Evolutionary conservation across 805 yeast genomes (phyloP), one percentile per base, ranked within the genome.

Genomic region (Candida nitratophila): DNA sequence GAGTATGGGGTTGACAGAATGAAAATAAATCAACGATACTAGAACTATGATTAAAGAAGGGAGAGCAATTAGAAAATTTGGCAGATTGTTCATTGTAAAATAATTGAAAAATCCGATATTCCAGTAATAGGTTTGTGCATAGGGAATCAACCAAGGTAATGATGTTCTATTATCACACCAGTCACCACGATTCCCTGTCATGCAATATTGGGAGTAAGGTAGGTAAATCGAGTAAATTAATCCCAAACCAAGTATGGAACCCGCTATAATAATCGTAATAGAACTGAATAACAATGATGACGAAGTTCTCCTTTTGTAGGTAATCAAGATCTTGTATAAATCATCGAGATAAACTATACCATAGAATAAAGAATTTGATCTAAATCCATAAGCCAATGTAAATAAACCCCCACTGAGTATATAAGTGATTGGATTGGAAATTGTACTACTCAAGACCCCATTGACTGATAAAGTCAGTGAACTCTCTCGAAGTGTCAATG

Each of bases 61-160:
- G 1, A 76, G 44, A 0, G 86, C 91, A 53, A 93, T 69, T 10
- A 81, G 26, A 58, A 93, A 91, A 61, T 90, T 86, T 11, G 96
- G 96, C 8, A 86, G 61, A 54, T 93, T 91, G 55, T 79, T 79
- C 0, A 70, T 46, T 0, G 93, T 83, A 91, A 96, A 93, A 63
- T 93, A 93, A 35, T 64, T 69, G 44, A 93, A 61, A 42, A 90
- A 77, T 0, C 99, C 98, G 37, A 70, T 74, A 52, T 80, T 76
- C 99, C 99, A 93, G 60, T 91, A 89, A 50, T 79, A 71, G 1
- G 64, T 46, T 62, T 93, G 99, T 7, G 95, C 85, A 59, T 72
- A 86, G 3, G 76, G 60, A 52, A 81, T 81, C 14, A 91, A 67
- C 20, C 83, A 74, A 7, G 86, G 87, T 0, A 85, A 42, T 3